phyloP scores from a whole-genome alignment of 805 yeast genomes.

The Pichia occidentalis region DNA sequence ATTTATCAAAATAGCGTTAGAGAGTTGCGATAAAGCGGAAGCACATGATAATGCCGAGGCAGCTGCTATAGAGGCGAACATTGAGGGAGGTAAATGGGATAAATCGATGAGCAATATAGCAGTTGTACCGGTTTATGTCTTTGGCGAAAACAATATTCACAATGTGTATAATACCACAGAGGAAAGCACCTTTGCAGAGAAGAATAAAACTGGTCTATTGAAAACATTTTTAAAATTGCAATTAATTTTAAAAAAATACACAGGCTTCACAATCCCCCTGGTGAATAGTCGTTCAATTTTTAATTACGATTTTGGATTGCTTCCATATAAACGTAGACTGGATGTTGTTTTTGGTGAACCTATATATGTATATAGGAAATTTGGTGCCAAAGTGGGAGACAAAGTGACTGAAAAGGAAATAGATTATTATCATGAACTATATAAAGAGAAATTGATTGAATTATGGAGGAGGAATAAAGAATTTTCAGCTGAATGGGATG shows the following conservation, averaged over 20 bases:
- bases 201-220: constrained; percentile 21
- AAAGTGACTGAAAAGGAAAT: constrained; percentile 39
- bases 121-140: constrained; percentile 82
- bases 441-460: constrained; percentile 54
- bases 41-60: not conserved
- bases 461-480: constrained; percentile 64
- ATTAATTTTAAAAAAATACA: constrained; percentile 57
- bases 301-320: constrained; percentile 83
- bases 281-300: constrained; percentile 90
- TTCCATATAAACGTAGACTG: constrained; percentile 80
- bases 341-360: constrained; percentile 71
- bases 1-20: constrained; percentile 79
- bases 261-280: constrained; percentile 85
- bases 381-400: constrained; percentile 23
- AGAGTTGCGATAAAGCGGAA: constrained; percentile 29
- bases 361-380: constrained; percentile 30
- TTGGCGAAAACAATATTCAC: constrained; percentile 75
- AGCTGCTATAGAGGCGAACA: constrained; percentile 1
- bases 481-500: constrained; percentile 43
- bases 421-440: constrained; percentile 65
- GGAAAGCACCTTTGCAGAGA: constrained; percentile 4
- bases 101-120: constrained; percentile 51
- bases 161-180: constrained; percentile 32
- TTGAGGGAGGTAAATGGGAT: constrained; percentile 10
- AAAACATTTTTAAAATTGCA: constrained; percentile 50